Conservation (phyloP, 140 eudicot genomes). For the Erigeron philadelphicus region DNA sequence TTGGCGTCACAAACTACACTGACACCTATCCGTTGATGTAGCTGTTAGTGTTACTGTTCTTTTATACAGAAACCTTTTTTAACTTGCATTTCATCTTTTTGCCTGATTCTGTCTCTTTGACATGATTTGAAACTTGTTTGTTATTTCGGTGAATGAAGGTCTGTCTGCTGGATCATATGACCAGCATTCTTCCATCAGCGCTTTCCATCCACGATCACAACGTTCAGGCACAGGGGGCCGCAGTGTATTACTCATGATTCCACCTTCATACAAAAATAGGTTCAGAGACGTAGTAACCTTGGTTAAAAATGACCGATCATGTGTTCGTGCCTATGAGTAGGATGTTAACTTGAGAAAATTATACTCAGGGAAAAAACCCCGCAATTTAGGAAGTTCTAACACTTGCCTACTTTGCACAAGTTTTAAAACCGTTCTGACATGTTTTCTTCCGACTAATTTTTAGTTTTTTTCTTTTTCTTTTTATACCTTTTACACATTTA, state of each 20-base stretch:
- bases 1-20: background rate
- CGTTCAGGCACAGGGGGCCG: background rate
- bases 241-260: background rate
- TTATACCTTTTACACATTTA: background rate
- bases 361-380: too few species aligned
- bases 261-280: background rate
- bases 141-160: constrained; percentile 8
- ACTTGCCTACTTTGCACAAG: too few species aligned
- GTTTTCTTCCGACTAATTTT: background rate
- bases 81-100: background rate
- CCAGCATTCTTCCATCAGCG: constrained; percentile 12
- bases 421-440: too few species aligned
- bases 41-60: background rate
- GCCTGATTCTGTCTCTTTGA: background rate
- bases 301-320: too few species aligned
- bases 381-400: too few species aligned
- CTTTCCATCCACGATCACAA: background rate
- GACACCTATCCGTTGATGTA: background rate
- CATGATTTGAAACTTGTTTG: constrained; percentile 2
- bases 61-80: background rate
- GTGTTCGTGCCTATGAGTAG: background rate
- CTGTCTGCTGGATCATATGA: constrained; percentile 2
- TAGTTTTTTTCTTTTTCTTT: too few species aligned
- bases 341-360: too few species aligned
- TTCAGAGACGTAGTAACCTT: background rate